These are phyloP conservation scores for Euphorbia tirucalli DNA, from an alignment of 345 rosid species.

Conservation along the genomic window DNA sequence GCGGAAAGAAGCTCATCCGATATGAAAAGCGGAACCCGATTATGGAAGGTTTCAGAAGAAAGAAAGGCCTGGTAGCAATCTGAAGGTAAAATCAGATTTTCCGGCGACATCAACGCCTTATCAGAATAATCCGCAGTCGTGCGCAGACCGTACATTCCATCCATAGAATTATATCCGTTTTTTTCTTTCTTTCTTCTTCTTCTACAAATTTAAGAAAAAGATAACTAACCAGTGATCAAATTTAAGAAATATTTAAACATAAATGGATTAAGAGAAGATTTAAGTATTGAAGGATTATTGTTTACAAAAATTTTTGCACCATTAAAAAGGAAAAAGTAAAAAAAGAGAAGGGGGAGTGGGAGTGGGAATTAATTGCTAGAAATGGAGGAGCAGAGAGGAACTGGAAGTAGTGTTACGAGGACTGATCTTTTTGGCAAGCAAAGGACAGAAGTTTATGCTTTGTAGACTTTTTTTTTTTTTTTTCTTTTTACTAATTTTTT, in stretches of 20 bases:
- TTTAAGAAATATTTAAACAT: background rate
- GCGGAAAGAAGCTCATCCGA: constrained; percentile 61
- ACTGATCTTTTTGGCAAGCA: constrained; percentile 26
- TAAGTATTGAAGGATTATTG: no score
- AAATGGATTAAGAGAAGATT: background rate
- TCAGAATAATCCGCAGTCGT: constrained; percentile 56
- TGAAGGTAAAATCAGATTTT: constrained; percentile 50
- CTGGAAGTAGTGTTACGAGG: constrained; percentile 26
- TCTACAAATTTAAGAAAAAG: constrained; percentile 4
- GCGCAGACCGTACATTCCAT: constrained; percentile 65
- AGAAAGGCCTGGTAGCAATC: constrained; percentile 48
- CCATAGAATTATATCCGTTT: constrained; percentile 40
- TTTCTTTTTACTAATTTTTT: background rate
- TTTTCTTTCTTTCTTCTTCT: background rate
- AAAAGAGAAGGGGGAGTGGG: constrained; percentile 10
- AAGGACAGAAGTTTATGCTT: constrained; percentile 17
- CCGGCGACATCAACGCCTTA: constrained; percentile 61
- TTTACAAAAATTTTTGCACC: no score
- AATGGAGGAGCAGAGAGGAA: constrained; percentile 31
- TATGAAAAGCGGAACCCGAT: constrained; percentile 57
- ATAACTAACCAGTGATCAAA: background rate
- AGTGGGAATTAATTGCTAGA: no score
- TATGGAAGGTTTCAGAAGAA: constrained; percentile 25
- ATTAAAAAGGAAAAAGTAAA: background rate
- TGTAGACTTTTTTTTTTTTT: background rate